A percentile compares a stretch with the other conserved stretches of the same genome.
Evolutionary conservation across 2,329 filamentous ascomycete species (phyloP).

Genomic region (Catunica adiposa): DNA sequence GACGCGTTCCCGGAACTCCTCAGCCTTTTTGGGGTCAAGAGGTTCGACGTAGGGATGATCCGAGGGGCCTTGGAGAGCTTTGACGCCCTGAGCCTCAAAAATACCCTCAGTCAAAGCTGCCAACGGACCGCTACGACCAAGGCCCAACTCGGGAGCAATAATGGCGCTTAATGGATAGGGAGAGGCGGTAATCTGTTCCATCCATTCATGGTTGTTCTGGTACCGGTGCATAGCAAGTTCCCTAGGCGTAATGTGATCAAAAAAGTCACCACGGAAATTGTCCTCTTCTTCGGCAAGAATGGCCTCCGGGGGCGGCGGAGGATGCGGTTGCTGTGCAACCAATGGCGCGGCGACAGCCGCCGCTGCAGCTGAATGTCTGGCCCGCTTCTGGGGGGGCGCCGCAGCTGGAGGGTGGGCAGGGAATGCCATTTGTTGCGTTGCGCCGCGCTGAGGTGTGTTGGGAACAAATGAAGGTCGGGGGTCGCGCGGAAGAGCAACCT

Average conservation of each 20-base stretch:
- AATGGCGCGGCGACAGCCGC: constrained; percentile 19
- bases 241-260: constrained; percentile 75
- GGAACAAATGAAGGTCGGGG: constrained; percentile 33
- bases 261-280: constrained; percentile 67
- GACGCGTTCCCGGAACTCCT: constrained; percentile 70
- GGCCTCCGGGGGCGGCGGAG: constrained; percentile 26
- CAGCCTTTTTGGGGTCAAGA: constrained; percentile 58
- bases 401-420: constrained; percentile 31
- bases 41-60: constrained; percentile 46
- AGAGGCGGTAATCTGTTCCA: constrained; percentile 90
- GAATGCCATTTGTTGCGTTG: constrained; percentile 47
- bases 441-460: constrained; percentile 28
- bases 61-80: constrained; percentile 28
- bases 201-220: constrained; percentile 94
- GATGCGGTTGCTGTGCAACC: constrained; percentile 14
- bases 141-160: constrained; percentile 66
- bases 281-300: constrained; percentile 78
- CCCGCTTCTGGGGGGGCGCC: constrained; percentile 39
- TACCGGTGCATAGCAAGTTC: constrained; percentile 81
- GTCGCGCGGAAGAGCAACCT: constrained; percentile 53
- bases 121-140: constrained; percentile 72
- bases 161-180: constrained; percentile 78
- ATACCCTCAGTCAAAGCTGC: constrained; percentile 69
- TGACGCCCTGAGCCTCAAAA: constrained; percentile 48
- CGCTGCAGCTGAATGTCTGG: constrained; percentile 27